Evolutionary conservation across 208 protist genomes (phyloP), one percentile per base, ranked within the genome.

Genomic region (Trypanosoma lewisi): DNA sequence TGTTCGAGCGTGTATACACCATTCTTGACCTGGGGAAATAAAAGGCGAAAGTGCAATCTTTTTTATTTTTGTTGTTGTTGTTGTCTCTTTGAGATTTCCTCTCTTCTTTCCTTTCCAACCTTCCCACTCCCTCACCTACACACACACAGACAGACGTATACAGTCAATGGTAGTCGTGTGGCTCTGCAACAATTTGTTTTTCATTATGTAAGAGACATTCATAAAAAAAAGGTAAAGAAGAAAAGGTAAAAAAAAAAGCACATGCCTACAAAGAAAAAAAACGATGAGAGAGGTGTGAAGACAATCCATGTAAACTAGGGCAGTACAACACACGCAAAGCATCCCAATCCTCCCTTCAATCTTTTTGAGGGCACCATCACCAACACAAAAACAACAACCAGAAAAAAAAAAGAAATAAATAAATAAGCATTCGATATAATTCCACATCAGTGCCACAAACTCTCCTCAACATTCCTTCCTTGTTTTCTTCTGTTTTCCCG

Each of bases 1-100:
- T 87, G 4, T 49, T 67, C 19, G 75, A 73, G n/a, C 63, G 69
- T 16, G 47, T 17, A 17, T 39, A 31, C 27, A 42, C 41, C 52
- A 60, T 74, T 30, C 9, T n/a, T n/a, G n/a, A n/a, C n/a, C n/a
- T n/a, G n/a, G n/a, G n/a, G n/a, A n/a, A n/a, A n/a, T n/a, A n/a
- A n/a, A n/a, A n/a, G n/a, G n/a, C n/a, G n/a, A n/a, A n/a, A n/a
- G n/a, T n/a, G n/a, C n/a, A n/a, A n/a, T n/a, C n/a, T n/a, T n/a
- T n/a, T n/a, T n/a, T n/a, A n/a, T n/a, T n/a, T n/a, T n/a, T n/a
- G n/a, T n/a, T n/a, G n/a, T n/a, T n/a, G n/a, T n/a, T 53, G 51
- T 7, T 63, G 14, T 31, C 25, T 58, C 36, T 44, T 58, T n/a
- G n/a, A n/a, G n/a, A n/a, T n/a, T 45, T 58, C 12, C 36, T 42